Evolutionary conservation across 2,329 filamentous ascomycete genomes (phyloP).

Genomic region (Scytalidium sp.): DNA sequence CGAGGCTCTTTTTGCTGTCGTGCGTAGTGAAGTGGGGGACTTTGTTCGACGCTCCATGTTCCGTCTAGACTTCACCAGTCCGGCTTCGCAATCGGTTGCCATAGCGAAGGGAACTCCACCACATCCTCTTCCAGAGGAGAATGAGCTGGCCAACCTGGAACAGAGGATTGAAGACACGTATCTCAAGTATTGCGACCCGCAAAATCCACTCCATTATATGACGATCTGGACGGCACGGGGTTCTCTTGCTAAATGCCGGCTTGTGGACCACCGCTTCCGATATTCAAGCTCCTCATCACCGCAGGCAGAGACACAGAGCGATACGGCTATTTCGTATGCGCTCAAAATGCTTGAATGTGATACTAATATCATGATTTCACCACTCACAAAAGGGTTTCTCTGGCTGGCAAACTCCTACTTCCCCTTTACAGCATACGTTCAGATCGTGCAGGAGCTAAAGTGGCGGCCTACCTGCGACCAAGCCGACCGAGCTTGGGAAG

Average conservation of each 20-base stretch:
- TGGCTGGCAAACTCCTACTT: constrained; percentile 30
- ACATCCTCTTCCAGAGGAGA: constrained; percentile 4
- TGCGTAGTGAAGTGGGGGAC: constrained; percentile 54
- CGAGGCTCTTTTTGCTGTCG: constrained; percentile 58
- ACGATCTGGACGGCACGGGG: constrained; percentile 23
- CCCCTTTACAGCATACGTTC: constrained; percentile 29
- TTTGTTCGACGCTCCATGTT: constrained; percentile 22
- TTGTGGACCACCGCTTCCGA: constrained; percentile 24
- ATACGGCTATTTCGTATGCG: constrained; percentile 28
- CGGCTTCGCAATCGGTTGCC: constrained; percentile 13
- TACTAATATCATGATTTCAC: constrained; percentile 25
- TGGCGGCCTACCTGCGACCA: constrained; percentile 18
- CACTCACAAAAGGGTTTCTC: constrained; percentile 23
- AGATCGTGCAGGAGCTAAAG: constrained; percentile 28
- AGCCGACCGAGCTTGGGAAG: constrained; percentile 25
- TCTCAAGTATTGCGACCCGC: constrained; percentile 37
- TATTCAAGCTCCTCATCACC: constrained; percentile 13
- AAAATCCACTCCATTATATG: constrained; percentile 33
- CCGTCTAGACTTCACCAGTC: constrained; percentile 18
- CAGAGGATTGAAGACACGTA: constrained; percentile 37
- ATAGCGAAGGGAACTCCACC: constrained; percentile 12
- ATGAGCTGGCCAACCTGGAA: constrained; percentile 30
- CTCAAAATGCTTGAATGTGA: constrained; percentile 29
- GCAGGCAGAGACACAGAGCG: constrained; percentile 23
- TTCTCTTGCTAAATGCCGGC: constrained; percentile 22